phyloP scores from a whole-genome alignment of 768 basidiomycete genomes.

The Pleurotus giganteus region DNA sequence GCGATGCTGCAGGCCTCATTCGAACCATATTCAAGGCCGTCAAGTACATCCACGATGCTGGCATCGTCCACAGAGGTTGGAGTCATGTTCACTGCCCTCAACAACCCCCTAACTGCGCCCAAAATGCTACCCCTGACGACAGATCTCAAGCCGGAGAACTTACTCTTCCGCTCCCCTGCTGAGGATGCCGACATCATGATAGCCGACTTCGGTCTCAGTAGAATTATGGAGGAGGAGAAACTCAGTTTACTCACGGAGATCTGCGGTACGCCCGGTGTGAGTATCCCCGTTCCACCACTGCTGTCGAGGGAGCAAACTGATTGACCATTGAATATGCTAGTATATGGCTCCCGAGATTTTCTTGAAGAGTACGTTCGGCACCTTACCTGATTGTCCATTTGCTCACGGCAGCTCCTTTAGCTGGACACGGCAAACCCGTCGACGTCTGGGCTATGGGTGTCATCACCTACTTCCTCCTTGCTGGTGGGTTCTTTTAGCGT shows the following conservation, averaged over 20 bases:
- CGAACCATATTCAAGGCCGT: constrained; percentile 86
- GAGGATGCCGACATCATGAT: constrained; percentile 96
- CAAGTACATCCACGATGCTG: constrained; percentile 85
- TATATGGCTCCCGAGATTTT: constrained; percentile 98
- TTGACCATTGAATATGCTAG: constrained; percentile 24
- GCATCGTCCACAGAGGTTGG: constrained; percentile 90
- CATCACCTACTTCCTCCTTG: constrained; percentile 93
- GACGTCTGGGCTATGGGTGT: constrained; percentile 99
- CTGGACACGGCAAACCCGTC: constrained; percentile 92
- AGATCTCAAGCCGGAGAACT: constrained; percentile 98
- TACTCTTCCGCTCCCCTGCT: constrained; percentile 85
- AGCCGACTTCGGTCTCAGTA: constrained; percentile 92
- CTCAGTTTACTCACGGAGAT: constrained; percentile 89
- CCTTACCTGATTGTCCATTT: background rate
- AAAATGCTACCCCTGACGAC: background rate
- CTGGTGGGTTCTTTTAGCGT: constrained; percentile 12
- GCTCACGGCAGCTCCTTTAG: constrained; percentile 30
- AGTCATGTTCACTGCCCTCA: background rate
- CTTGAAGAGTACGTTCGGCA: constrained; percentile 63
- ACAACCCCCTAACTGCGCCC: background rate
- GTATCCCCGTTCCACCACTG: constrained; percentile 19
- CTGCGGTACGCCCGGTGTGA: constrained; percentile 88
- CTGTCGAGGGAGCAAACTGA: background rate
- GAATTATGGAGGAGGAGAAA: constrained; percentile 89
- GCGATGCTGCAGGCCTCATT: constrained; percentile 87